These are phyloP conservation scores for Blepharisma stoltei DNA, from an alignment of 73 alveolate genomes.

Conservation along the genomic window DNA sequence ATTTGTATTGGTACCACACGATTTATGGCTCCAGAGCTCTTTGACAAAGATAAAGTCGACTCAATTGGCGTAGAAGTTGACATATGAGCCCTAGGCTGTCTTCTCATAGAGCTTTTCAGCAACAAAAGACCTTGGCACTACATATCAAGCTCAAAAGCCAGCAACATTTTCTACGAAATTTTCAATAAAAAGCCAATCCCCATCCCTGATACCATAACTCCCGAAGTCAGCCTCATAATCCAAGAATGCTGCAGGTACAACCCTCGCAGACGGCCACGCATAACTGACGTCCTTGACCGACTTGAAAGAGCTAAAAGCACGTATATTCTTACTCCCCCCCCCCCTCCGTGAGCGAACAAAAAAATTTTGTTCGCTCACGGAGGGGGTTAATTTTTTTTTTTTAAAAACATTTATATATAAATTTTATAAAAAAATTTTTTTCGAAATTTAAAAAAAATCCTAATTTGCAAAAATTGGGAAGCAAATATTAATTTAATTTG, in stretches of 20 bases:
- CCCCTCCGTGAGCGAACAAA: too few species aligned
- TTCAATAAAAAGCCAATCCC: constrained; percentile 27
- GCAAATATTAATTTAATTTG: too few species aligned
- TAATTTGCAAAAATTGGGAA: too few species aligned
- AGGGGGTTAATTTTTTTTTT: too few species aligned
- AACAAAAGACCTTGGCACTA: constrained; percentile 27
- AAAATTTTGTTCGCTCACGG: too few species aligned
- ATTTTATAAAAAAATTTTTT: too few species aligned
- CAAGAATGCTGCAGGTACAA: constrained; percentile 4
- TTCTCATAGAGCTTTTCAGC: constrained; percentile 30
- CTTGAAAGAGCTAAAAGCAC: constrained; percentile 12
- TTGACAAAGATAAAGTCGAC: constrained; percentile 53
- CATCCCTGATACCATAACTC: constrained; percentile 25
- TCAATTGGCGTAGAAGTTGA: constrained; percentile 29
- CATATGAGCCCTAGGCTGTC: constrained; percentile 25
- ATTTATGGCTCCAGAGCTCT: constrained; percentile 99
- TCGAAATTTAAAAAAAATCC: too few species aligned
- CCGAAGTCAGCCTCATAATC: background rate
- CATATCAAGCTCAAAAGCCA: constrained; percentile 27
- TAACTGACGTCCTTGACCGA: background rate
- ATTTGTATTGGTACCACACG: constrained; percentile 97
- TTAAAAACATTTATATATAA: too few species aligned
- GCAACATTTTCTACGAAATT: constrained; percentile 14
- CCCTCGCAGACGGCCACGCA: constrained; percentile 8
- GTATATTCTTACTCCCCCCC: constrained; percentile 10